phyloP scores from a whole-genome alignment of 495 filamentous ascomycete species.

The Cudoniella acicularis region DNA sequence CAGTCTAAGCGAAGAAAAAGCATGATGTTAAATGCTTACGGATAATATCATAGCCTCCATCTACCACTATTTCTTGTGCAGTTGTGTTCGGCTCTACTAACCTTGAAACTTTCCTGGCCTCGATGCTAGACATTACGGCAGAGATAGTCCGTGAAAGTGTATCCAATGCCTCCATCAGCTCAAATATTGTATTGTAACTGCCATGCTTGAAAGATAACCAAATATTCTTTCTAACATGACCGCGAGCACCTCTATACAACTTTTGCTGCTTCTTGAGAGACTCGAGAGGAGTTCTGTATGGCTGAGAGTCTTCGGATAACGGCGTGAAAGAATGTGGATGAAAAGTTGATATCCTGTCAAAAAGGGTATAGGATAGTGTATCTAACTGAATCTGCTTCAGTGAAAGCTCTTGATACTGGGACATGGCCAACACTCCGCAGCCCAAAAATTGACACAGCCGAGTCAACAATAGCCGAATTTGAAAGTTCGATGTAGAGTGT shows the following conservation, averaged over 20 bases:
- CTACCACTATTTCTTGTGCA: slow-evolving; percentile 7
- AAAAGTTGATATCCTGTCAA: slow-evolving; percentile 48
- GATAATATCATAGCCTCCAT: slow-evolving; percentile 32
- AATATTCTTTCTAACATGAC: slow-evolving; percentile 35
- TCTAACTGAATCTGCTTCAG: slow-evolving; percentile 50
- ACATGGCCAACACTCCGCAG: slow-evolving; percentile 37
- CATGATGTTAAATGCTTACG: neutral
- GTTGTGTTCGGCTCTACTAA: slow-evolving; percentile 31
- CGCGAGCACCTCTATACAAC: slow-evolving; percentile 32
- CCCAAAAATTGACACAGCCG: slow-evolving; percentile 44
- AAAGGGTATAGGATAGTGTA: slow-evolving; percentile 41
- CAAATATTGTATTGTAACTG: slow-evolving; percentile 42
- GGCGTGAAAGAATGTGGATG: slow-evolving; percentile 40
- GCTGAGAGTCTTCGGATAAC: slow-evolving; percentile 11
- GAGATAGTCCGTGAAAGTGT: slow-evolving; percentile 38
- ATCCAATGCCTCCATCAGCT: slow-evolving; percentile 33
- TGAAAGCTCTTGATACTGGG: slow-evolving; percentile 38
- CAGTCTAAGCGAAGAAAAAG: neutral
- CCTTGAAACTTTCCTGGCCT: slow-evolving; percentile 36
- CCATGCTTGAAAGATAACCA: slow-evolving; percentile 41
- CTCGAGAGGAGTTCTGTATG: neutral
- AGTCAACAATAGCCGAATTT: slow-evolving; percentile 39
- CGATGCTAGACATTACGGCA: slow-evolving; percentile 39
- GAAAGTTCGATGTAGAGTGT: slow-evolving; percentile 33
- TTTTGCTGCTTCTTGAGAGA: slow-evolving; percentile 29